Evolutionary conservation across 192 early-diverging fungal species (phyloP).

Genomic region (Coemansia sp.): DNA sequence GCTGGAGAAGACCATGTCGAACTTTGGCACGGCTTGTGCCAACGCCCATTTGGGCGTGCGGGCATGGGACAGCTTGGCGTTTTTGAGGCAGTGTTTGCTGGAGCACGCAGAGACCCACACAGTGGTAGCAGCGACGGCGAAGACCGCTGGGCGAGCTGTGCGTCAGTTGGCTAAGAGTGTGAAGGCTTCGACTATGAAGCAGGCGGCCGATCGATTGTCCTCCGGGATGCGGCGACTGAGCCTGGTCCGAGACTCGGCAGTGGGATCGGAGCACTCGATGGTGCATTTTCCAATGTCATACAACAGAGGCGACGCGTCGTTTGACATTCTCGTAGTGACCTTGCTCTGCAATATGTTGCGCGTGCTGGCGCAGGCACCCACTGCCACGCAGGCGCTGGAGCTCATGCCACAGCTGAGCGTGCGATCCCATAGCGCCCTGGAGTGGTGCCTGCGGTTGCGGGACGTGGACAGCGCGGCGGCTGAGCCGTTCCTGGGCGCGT

Average conservation of each 20-base stretch:
- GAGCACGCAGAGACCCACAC: conserved; percentile 36
- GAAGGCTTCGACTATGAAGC: background rate
- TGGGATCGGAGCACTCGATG: background rate
- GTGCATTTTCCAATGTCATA: conserved; percentile 22
- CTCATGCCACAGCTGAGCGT: background rate
- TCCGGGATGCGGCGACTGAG: conserved; percentile 35
- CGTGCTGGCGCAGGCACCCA: conserved; percentile 19
- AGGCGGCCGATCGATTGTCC: conserved; percentile 3
- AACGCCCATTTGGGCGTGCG: conserved; percentile 34
- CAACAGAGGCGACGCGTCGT: conserved; percentile 21
- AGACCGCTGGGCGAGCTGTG: conserved; percentile 15
- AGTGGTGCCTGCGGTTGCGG: conserved; percentile 36
- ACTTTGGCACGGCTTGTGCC: conserved; percentile 34
- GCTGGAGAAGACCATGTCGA: conserved; percentile 46
- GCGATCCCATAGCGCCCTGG: conserved; percentile 23
- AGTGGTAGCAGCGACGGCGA: conserved; percentile 1
- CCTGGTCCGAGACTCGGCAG: conserved; percentile 11
- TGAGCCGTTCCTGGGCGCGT: conserved; percentile 25
- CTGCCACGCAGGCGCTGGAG: background rate
- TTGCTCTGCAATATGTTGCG: conserved; percentile 46
- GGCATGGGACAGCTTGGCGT: conserved; percentile 29
- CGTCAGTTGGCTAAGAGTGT: conserved; percentile 13
- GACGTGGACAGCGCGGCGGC: conserved; percentile 20
- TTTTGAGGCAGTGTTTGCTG: conserved; percentile 23
- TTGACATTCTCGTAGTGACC: conserved; percentile 29